Conservation (phyloP, 257 asterid species). For the Fraxinus cuspidata region DNA sequence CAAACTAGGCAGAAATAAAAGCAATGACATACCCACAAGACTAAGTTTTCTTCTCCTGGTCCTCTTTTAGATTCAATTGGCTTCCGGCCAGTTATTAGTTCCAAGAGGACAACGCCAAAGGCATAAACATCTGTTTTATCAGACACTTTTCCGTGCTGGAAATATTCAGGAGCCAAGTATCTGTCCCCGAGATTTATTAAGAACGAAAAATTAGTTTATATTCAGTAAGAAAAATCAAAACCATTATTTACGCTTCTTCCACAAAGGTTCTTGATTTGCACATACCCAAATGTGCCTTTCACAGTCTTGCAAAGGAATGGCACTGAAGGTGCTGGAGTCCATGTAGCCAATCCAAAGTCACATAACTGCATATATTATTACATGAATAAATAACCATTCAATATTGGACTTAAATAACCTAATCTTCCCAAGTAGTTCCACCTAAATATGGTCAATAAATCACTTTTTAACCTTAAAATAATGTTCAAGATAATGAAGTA, state of each 20-base stretch:
- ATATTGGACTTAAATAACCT: background rate
- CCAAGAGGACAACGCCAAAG: constrained; percentile 85
- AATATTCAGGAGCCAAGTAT: constrained; percentile 92
- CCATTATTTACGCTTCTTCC: background rate
- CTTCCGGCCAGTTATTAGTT: constrained; percentile 80
- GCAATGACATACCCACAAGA: constrained; percentile 65
- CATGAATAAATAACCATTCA: background rate
- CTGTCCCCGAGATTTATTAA: constrained; percentile 33
- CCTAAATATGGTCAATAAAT: constrained; percentile 25
- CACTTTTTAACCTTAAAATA: background rate
- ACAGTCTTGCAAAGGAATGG: constrained; percentile 95
- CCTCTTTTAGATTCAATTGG: constrained; percentile 85
- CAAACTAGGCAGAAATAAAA: constrained; percentile 14
- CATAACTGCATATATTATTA: constrained; percentile 54
- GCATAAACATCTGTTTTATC: constrained; percentile 93
- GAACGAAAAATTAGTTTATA: constrained; percentile 18
- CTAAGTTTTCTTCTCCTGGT: constrained; percentile 83
- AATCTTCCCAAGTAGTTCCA: constrained; percentile 23
- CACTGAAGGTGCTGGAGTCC: constrained; percentile 88
- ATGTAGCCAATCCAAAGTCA: constrained; percentile 92
- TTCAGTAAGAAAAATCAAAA: constrained; percentile 13
- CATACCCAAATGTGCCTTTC: constrained; percentile 93
- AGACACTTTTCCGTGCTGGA: constrained; percentile 91
- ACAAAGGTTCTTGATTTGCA: background rate
- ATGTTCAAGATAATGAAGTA: constrained; percentile 12